Base-by-base conservation (phyloP, 2,329 filamentous ascomycete genomes). In the Parastagonospora avenae region DNA sequence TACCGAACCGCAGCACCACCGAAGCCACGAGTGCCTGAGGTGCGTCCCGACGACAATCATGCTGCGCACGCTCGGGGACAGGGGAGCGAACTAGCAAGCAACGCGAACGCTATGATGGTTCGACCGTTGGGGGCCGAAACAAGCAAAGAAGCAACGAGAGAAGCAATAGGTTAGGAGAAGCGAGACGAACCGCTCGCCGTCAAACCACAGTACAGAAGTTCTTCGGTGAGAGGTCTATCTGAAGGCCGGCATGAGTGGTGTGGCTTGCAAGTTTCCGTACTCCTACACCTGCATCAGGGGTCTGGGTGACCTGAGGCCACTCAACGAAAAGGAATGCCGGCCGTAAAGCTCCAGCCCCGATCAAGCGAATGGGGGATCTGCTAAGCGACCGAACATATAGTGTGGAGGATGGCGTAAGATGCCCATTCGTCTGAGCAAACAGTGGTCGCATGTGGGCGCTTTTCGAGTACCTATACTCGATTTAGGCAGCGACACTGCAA, bases 221-320 rank as follows among this genome's bases (percentile, higher is more conserved):
- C 15, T 16, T 42, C 5, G 39, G 30, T 42, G 37, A 14, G 4
- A 38, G 38, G 35, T 37, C 48, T 36, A 50, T 46, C 41, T 37
- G 46, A 57, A 60, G 50, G 52, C 50, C 46, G 44, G 51, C 56
- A 61, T 52, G 45, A 52, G 42, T 38, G 33, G 38, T 43, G 32
- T 47, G 44, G 52, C 29, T 44, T 35, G 44, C 50, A 50, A 47
- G 53, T 54, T 55, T 54, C 27, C 59, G 61, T 60, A 52, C 55
- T 63, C 57, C 64, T 59, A 57, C 62, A 62, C 59, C 51, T 63
- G 62, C 62, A 57, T 59, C 53, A 57, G 54, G 59, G 55, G 49
- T 50, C 52, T 52, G 53, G 48, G 52, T 46, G 37, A 52, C 50
- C 56, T 56, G 47, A 52, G 36, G 46, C 35, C 36, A 39, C 50